Evolutionary conservation across 202 grass and related monocot species (phyloP).

Genomic region (Carex sylvatica): DNA sequence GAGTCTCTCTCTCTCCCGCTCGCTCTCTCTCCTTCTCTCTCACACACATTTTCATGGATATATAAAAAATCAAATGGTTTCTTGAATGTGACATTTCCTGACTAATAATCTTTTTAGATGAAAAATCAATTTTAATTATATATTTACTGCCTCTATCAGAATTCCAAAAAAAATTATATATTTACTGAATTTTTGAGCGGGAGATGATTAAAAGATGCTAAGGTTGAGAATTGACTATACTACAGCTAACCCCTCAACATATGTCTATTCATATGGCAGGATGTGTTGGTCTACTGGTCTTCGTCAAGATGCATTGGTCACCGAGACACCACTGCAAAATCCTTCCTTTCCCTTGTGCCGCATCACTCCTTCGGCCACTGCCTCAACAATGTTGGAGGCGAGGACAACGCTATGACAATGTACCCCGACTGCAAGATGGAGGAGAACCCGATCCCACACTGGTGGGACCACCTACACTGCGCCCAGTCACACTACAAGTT

Average conservation of each 20-base stretch:
- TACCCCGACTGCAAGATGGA: conserved; percentile 34
- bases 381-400: conserved; percentile 39
- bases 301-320: conserved; percentile 37
- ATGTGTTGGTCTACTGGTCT: conserved; percentile 47
- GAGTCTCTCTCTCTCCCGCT: neutral
- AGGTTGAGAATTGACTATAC: neutral
- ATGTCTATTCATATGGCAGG: conserved; percentile 12
- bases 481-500: conserved; percentile 52
- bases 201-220: neutral
- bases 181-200: neutral
- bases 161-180: too few species aligned
- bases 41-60: neutral
- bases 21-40: neutral
- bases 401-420: conserved; percentile 29
- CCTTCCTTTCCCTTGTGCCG: conserved; percentile 31
- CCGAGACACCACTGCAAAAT: conserved; percentile 29
- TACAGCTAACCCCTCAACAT: neutral
- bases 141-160: too few species aligned
- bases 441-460: conserved; percentile 35
- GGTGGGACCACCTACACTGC: conserved; percentile 51
- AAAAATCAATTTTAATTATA: neutral
- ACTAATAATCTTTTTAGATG: neutral
- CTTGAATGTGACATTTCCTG: neutral
- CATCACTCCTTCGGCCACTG: conserved; percentile 51
- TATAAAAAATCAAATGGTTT: neutral